phyloP scores from a whole-genome alignment of 257 asterid species.

The Eustoma russellianum region DNA sequence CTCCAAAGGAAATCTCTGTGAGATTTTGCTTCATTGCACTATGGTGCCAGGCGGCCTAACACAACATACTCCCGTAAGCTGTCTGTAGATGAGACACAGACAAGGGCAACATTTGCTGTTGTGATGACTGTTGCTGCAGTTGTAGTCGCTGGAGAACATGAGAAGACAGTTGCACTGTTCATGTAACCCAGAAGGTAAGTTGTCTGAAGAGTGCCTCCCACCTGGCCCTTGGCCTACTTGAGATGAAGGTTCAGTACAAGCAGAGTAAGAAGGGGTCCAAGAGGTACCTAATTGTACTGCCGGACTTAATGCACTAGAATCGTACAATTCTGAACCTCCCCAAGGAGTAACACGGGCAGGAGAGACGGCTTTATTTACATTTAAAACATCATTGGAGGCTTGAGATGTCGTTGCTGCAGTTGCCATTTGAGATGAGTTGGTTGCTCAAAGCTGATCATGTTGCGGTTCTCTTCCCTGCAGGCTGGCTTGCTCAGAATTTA shows the following conservation, averaged over 20 bases:
- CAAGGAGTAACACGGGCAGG: slow-evolving; percentile 26
- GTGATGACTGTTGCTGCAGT: slow-evolving; percentile 26
- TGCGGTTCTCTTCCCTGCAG: slow-evolving; percentile 40
- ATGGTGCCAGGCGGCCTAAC: slow-evolving; percentile 48
- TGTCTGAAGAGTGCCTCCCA: slow-evolving; percentile 39
- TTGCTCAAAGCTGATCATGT: slow-evolving; percentile 35
- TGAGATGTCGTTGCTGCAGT: slow-evolving; percentile 25
- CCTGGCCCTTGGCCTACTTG: slow-evolving; percentile 40
- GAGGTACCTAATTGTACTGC: slow-evolving; percentile 29
- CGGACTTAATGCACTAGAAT: slow-evolving; percentile 32
- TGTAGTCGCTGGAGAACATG: slow-evolving; percentile 31
- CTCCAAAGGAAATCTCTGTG: slow-evolving; percentile 14
- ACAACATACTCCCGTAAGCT: slow-evolving; percentile 51
- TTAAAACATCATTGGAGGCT: slow-evolving; percentile 28
- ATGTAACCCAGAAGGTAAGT: slow-evolving; percentile 32
- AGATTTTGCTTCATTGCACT: slow-evolving; percentile 42
- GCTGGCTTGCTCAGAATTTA: slow-evolving; percentile 31
- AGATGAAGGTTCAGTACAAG: slow-evolving; percentile 31
- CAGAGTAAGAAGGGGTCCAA: slow-evolving; percentile 25
- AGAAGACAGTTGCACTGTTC: slow-evolving; percentile 48
- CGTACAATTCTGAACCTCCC: slow-evolving; percentile 49
- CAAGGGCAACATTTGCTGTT: slow-evolving; percentile 21
- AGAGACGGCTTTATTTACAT: slow-evolving; percentile 29
- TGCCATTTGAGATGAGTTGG: slow-evolving; percentile 37
- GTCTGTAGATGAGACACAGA: slow-evolving; percentile 49